Evolutionary conservation across 169 alveolate species (phyloP).

Genomic region (Plasmodium relictum): DNA sequence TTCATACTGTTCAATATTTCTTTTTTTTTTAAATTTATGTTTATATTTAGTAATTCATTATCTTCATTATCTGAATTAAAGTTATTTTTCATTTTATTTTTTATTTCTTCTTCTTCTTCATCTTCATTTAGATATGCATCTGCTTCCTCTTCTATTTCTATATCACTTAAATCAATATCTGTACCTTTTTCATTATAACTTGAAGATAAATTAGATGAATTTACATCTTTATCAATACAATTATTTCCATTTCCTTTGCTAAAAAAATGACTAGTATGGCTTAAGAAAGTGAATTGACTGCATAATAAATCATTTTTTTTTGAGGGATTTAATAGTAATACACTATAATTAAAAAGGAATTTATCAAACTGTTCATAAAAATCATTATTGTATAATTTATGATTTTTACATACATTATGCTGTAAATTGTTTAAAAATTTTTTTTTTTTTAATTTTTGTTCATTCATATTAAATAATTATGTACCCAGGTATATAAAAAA

Average conservation of each 20-base stretch:
- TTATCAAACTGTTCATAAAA: conserved; percentile 52
- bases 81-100: background rate
- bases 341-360: conserved; percentile 66
- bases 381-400: conserved; percentile 8
- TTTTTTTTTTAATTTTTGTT: conserved; percentile 26
- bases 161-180: background rate
- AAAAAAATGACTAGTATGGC: conserved; percentile 47
- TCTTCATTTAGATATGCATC: no score
- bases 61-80: background rate
- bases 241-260: background rate
- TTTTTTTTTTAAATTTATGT: conserved; percentile 28
- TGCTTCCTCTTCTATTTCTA: background rate
- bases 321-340: conserved; percentile 38
- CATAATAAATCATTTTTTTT: conserved; percentile 59
- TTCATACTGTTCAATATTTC: conserved; percentile 23
- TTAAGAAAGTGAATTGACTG: conserved; percentile 27
- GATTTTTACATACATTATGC: conserved; percentile 36
- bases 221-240: background rate
- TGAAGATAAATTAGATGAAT: background rate
- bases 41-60: background rate
- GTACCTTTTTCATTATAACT: background rate
- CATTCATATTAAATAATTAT: conserved; percentile 15
- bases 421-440: conserved; percentile 40
- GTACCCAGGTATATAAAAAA: background rate
- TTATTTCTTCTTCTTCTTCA: background rate